phyloP scores from a whole-genome alignment of 805 yeast genomes.

The Candida maris region DNA sequence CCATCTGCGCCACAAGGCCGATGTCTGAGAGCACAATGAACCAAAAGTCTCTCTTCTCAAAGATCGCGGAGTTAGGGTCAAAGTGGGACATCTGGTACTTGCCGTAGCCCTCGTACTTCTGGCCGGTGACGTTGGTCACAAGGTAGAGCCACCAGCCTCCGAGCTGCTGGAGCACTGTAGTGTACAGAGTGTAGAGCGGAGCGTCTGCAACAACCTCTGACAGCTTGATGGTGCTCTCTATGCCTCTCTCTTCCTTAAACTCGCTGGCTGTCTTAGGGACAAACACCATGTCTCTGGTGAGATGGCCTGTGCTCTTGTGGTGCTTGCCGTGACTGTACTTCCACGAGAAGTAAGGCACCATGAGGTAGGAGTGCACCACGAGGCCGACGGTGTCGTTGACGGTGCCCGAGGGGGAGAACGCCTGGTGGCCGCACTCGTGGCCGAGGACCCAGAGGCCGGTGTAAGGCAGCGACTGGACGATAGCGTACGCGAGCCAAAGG shows the following conservation, averaged over 20 bases:
- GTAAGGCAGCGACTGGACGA: constrained; percentile 59
- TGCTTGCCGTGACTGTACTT: constrained; percentile 80
- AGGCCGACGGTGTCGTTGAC: constrained; percentile 81
- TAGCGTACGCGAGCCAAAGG: constrained; percentile 56
- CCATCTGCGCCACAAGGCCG: constrained; percentile 55
- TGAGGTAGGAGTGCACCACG: constrained; percentile 71
- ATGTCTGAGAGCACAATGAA: constrained; percentile 68
- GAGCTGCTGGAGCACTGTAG: constrained; percentile 62
- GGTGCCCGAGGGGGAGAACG: constrained; percentile 68
- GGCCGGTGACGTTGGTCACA: constrained; percentile 73
- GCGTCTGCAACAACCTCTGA: constrained; percentile 69
- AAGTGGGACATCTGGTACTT: constrained; percentile 59
- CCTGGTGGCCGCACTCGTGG: constrained; percentile 90
- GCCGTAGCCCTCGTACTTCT: constrained; percentile 47
- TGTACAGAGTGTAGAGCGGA: constrained; percentile 59
- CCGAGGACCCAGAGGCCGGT: constrained; percentile 85
- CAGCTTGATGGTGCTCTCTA: constrained; percentile 26
- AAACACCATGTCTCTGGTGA: constrained; percentile 80
- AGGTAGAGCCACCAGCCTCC: constrained; percentile 76
- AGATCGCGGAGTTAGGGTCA: constrained; percentile 69
- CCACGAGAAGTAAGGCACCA: constrained; percentile 90
- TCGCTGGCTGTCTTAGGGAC: constrained; percentile 67
- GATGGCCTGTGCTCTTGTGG: constrained; percentile 86
- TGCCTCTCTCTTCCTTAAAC: constrained; percentile 36
- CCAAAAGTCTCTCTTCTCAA: constrained; percentile 70